Evolutionary conservation across 495 filamentous ascomycete species (phyloP), one percentile per base, ranked within the genome.

Genomic region (Tricharina praecox): DNA sequence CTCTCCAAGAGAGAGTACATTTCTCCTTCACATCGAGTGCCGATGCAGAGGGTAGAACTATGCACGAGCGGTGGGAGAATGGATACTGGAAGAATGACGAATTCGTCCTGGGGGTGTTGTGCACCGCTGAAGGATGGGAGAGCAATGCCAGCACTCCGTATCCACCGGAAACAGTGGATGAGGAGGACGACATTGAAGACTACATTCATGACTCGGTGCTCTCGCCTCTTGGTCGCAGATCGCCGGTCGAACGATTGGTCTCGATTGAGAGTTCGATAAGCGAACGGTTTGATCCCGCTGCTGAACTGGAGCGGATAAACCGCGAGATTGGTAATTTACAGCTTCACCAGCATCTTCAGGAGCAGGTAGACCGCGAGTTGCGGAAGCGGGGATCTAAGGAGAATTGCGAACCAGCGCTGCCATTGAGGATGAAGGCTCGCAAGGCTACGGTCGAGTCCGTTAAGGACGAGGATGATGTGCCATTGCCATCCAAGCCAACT

Each of bases 371-470:
- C 23, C 25, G 30, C 10, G 48, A 37, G 10, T 9, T 30, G 26
- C 47, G 46, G 13, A 34, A 49, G 1, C 45, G 52, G n/a, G 55
- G 54, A 28, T 49, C 58, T 26, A 59, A 54, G 34, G 56, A 59
- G 23, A 58, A 58, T 13, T 50, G 47, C 30, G 50, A 54, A 28
- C 51, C 35, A 16, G 4, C 25, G 23, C 19, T 34, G 5, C 4
- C 24, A 18, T 18, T 30, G 19, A 45, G 50, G 35, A 39, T 39
- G 0, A 32, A 41, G 8, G 54, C 46, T 32, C 51, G 46, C 3
- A 47, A 50, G 40, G 56, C 48, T 15, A 59, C 55, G 18, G 46
- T 59, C 7, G 55, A 59, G 42, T 52, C 54, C 4, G 56, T 59
- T 4, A 33, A 45, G 11, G 56, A 59, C 41, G 56, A 59, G 24